phyloP scores from a whole-genome alignment of 306 rosid genomes.

The Senna siamea region DNA sequence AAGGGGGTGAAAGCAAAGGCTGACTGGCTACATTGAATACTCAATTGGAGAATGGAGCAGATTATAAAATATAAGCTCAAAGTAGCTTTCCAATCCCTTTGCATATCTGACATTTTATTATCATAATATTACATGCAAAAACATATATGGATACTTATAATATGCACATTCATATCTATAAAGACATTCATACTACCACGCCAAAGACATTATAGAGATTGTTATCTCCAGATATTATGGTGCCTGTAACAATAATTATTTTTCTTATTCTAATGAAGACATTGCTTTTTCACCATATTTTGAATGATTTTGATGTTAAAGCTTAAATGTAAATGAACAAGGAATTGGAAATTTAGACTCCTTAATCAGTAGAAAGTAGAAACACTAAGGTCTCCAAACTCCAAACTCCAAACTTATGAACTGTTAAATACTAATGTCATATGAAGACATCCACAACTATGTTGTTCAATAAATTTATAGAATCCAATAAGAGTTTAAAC shows the following conservation, averaged over 20 bases:
- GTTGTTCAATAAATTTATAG: slow-evolving; percentile 12
- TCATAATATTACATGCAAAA: neutral
- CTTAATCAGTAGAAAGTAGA: neutral
- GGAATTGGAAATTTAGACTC: slow-evolving; percentile 1
- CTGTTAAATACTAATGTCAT: neutral
- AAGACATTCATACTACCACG: neutral
- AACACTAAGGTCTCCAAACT: neutral
- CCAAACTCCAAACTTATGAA: slow-evolving; percentile 2
- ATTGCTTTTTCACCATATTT: neutral
- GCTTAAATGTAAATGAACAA: slow-evolving; percentile 1
- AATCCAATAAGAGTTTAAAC: neutral
- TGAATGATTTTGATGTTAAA: neutral
- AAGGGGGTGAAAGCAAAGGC: neutral
- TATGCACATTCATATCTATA: too few species aligned
- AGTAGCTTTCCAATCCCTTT: neutral
- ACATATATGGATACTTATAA: neutral
- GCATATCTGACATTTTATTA: neutral
- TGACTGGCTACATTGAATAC: neutral
- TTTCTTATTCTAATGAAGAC: neutral
- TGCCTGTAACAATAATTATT: neutral
- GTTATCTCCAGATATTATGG: neutral
- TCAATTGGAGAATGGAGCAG: neutral
- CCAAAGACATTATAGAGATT: neutral
- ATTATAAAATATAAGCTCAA: neutral
- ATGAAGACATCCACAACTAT: slow-evolving; percentile 9